Conservation (phyloP, 352 stramenopile species). For the Pythium insidiosum region DNA sequence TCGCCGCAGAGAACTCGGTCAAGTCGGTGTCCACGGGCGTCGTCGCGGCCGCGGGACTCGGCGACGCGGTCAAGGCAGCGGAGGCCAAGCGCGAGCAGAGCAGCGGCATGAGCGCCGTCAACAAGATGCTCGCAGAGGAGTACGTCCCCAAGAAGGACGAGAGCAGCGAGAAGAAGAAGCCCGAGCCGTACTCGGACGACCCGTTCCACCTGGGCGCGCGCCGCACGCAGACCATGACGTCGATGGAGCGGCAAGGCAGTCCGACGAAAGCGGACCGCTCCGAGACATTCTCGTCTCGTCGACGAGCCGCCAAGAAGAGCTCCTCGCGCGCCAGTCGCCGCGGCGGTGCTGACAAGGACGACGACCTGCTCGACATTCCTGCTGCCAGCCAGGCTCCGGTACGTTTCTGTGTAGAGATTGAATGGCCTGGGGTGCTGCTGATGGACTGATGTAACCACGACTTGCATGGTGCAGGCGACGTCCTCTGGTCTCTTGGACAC, state of each 20-base stretch:
- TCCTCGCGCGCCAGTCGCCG: conserved; percentile 34
- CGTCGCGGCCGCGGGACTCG: conserved; percentile 56
- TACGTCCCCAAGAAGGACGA: conserved; percentile 38
- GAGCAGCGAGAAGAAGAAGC: conserved; percentile 38
- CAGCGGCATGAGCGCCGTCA: conserved; percentile 55
- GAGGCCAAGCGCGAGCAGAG: conserved; percentile 57
- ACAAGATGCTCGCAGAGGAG: conserved; percentile 75
- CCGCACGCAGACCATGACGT: conserved; percentile 32
- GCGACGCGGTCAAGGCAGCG: conserved; percentile 50
- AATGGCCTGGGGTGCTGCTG: no score
- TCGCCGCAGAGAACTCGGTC: conserved; percentile 63
- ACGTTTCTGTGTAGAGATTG: no score
- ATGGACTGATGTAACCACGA: no score
- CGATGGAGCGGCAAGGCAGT: conserved; percentile 19
- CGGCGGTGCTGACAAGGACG: conserved; percentile 41
- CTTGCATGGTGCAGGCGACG: neutral
- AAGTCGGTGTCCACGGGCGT: conserved; percentile 51
- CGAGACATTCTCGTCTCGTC: conserved; percentile 62
- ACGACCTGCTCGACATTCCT: conserved; percentile 58
- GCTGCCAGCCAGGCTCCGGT: no score
- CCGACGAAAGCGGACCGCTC: conserved; percentile 28
- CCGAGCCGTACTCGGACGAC: conserved; percentile 71
- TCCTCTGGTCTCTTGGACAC: conserved; percentile 43
- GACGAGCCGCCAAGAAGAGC: conserved; percentile 61
- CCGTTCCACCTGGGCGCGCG: conserved; percentile 63